phyloP scores from a whole-genome alignment of 148 eudicot species.

The Bassia scoparia region DNA sequence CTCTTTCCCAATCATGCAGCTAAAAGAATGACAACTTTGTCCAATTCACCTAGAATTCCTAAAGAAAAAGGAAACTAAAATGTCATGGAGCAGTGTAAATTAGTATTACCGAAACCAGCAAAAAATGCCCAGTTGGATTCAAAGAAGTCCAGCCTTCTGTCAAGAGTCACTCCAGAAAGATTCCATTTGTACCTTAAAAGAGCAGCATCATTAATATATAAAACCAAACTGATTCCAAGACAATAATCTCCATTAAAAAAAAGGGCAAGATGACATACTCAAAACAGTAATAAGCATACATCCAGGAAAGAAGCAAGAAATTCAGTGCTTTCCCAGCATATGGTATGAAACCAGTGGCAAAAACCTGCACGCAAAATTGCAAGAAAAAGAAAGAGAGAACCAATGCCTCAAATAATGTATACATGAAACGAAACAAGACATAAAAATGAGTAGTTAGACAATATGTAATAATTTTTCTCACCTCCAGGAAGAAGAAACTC shows the following conservation, averaged over 20 bases:
- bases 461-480: constrained; percentile 27
- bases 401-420: neutral
- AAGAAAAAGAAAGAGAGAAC: no score
- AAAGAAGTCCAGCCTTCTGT: constrained; percentile 83
- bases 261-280: constrained; percentile 59
- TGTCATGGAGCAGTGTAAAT: neutral
- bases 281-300: constrained; percentile 96
- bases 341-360: constrained; percentile 69
- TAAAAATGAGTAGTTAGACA: neutral
- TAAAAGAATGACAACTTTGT: neutral
- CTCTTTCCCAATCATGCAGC: neutral
- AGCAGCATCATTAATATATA: constrained; percentile 10
- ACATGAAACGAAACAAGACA: neutral
- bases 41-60: neutral
- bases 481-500: constrained; percentile 84
- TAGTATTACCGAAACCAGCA: constrained; percentile 83
- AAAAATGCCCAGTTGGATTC: constrained; percentile 98
- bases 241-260: neutral
- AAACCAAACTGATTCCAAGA: constrained; percentile 17
- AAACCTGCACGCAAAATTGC: constrained; percentile 52
- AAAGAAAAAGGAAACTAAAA: neutral
- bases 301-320: constrained; percentile 87
- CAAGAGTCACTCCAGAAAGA: constrained; percentile 78
- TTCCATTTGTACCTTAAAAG: constrained; percentile 89
- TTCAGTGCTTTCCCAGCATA: constrained; percentile 68